These are phyloP conservation scores for Syzygium aqueum DNA, from an alignment of 345 rosid genomes.

Conservation along the genomic window DNA sequence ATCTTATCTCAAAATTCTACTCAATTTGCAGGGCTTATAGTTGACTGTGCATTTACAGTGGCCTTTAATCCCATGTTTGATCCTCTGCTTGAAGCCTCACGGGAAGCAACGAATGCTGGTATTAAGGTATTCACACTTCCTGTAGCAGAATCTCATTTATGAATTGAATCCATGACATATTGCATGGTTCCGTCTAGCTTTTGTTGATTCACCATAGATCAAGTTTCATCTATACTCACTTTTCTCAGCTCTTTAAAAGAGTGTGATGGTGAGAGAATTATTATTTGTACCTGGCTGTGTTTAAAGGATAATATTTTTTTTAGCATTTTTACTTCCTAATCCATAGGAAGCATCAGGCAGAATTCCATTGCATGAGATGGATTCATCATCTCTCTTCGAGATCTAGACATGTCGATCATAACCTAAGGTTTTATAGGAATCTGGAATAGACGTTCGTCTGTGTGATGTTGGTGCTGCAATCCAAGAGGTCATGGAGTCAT, in stretches of 20 bases:
- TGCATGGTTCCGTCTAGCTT: neutral
- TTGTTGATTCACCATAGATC: neutral
- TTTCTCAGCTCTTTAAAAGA: neutral
- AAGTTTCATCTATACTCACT: neutral
- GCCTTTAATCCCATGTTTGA: conserved; percentile 97
- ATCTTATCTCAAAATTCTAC: neutral
- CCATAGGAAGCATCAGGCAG: neutral
- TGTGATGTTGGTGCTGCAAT: conserved; percentile 98
- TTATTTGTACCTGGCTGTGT: neutral
- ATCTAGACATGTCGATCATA: neutral
- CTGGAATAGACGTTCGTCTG: conserved; percentile 94
- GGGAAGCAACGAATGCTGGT: conserved; percentile 93
- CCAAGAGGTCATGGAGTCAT: conserved; percentile 97
- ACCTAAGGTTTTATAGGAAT: conserved; percentile 41
- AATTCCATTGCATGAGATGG: neutral
- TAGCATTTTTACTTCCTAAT: neutral
- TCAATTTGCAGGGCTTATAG: conserved; percentile 57
- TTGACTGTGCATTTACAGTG: conserved; percentile 95
- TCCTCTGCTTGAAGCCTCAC: conserved; percentile 90
- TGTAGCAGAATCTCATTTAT: neutral
- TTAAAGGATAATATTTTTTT: neutral
- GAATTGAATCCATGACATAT: neutral
- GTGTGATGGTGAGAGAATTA: neutral
- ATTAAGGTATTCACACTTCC: conserved; percentile 51
- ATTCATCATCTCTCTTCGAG: neutral